Evolutionary conservation across 805 yeast genomes (phyloP).

Genomic region (Yarrowia sp.): DNA sequence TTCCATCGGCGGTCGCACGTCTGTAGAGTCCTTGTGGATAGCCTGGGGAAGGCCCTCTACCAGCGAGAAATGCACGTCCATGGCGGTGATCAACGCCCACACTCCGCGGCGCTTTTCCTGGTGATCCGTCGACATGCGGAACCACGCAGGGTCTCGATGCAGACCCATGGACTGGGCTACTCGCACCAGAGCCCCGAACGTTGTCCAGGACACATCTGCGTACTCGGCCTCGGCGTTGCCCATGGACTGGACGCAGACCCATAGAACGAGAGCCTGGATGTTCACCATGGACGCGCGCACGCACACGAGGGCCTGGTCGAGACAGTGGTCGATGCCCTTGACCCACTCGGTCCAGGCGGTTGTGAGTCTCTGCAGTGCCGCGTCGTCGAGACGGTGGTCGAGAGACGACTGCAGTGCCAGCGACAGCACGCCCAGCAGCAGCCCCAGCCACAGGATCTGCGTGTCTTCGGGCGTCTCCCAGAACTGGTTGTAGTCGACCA

Average conservation of each 20-base stretch:
- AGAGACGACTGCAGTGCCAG: conserved; percentile 35
- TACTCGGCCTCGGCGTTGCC: conserved; percentile 30
- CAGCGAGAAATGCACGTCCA: conserved; percentile 35
- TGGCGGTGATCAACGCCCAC: conserved; percentile 34
- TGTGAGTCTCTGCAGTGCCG: conserved; percentile 29
- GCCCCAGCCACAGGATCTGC: conserved; percentile 37
- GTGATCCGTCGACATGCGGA: conserved; percentile 36
- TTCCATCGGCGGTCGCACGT: conserved; percentile 35
- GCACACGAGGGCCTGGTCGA: conserved; percentile 36
- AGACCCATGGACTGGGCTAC: conserved; percentile 40
- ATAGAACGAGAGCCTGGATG: conserved; percentile 36
- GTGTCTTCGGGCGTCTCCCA: conserved; percentile 35
- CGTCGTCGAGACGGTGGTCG: conserved; percentile 32
- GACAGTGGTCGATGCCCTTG: conserved; percentile 36
- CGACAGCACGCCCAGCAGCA: conserved; percentile 35
- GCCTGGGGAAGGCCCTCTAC: conserved; percentile 38
- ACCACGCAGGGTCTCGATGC: conserved; percentile 41
- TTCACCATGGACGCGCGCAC: conserved; percentile 37
- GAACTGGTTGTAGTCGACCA: conserved; percentile 34
- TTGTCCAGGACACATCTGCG: conserved; percentile 35
- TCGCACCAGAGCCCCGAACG: conserved; percentile 36
- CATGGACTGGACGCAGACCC: conserved; percentile 36
- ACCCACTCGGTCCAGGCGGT: conserved; percentile 35
- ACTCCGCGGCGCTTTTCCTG: conserved; percentile 36
- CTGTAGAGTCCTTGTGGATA: conserved; percentile 34